phyloP scores from a whole-genome alignment of 352 stramenopile genomes.

The Phytophthora pisi region DNA sequence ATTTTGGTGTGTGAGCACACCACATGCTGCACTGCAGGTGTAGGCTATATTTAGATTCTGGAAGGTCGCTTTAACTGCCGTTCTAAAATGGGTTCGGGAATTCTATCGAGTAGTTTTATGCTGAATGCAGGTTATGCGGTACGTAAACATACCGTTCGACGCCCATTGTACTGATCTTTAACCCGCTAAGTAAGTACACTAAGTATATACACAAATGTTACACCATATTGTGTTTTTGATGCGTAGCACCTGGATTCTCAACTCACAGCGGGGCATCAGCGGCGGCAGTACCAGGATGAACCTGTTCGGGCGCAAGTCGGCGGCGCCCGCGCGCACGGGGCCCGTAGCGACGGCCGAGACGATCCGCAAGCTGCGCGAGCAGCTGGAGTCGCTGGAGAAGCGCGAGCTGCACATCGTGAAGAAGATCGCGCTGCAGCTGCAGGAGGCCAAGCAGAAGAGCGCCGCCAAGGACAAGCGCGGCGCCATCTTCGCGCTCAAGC shows the following conservation, averaged over 20 bases:
- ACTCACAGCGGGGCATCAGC: not conserved
- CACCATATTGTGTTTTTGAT: not conserved
- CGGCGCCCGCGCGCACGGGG: slow-evolving; percentile 53
- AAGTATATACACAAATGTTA: not conserved
- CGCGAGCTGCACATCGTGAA: slow-evolving; percentile 96
- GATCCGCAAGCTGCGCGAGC: slow-evolving; percentile 91
- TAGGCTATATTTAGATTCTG: not conserved
- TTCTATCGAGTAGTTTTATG: not conserved
- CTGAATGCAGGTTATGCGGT: not conserved
- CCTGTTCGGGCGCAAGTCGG: slow-evolving; percentile 84
- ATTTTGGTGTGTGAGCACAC: not conserved
- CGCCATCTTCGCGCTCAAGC: slow-evolving; percentile 97
- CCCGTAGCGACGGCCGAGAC: slow-evolving; percentile 84
- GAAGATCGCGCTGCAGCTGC: slow-evolving; percentile 94
- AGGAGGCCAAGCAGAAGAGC: slow-evolving; percentile 97
- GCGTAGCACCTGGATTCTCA: slow-evolving; percentile 21
- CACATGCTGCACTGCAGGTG: not conserved
- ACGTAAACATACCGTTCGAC: not conserved
- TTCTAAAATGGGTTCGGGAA: no score
- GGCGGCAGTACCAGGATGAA: slow-evolving; percentile 57
- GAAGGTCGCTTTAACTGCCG: not conserved
- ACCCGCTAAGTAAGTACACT: not conserved
- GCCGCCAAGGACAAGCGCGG: slow-evolving; percentile 97
- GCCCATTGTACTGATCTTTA: no score
- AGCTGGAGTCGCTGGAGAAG: slow-evolving; percentile 93